Percentiles rank a stretch among this genome's conserved stretches.
Evolutionary conservation across 1,284 basidiomycete genomes (phyloP).

Genomic region (Ustilago cynodontis): DNA sequence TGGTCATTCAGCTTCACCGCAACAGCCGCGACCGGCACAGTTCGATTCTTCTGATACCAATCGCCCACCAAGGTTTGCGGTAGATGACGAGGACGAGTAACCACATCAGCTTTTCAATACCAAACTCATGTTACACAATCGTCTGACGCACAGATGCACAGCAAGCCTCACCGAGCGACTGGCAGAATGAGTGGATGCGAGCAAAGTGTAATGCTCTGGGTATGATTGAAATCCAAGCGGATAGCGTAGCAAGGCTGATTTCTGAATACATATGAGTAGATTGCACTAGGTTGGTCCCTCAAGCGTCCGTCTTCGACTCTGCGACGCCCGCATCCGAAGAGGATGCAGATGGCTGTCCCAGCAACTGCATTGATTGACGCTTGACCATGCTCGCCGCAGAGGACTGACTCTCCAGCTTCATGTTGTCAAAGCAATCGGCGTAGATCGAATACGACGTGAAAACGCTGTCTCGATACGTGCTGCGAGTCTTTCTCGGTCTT

Average conservation of each 20-base stretch:
- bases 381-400: slow-evolving; percentile 53
- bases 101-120: slow-evolving; percentile 2
- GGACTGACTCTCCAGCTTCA: slow-evolving; percentile 50
- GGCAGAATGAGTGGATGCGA: background rate
- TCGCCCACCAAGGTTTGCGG: slow-evolving; percentile 38
- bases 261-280: background rate
- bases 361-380: slow-evolving; percentile 39
- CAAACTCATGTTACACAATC: background rate
- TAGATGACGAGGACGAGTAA: slow-evolving; percentile 35
- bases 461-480: slow-evolving; percentile 50
- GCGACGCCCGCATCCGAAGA: background rate
- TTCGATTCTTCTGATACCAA: slow-evolving; percentile 15
- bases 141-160: background rate
- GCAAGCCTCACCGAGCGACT: background rate
- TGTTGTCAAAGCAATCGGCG: slow-evolving; percentile 52
- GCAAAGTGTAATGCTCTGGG: slow-evolving; percentile 4
- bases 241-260: background rate
- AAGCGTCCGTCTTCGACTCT: slow-evolving; percentile 14
- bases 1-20: slow-evolving; percentile 4
- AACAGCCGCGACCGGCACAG: slow-evolving; percentile 1
- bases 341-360: slow-evolving; percentile 9
- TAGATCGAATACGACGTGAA: slow-evolving; percentile 58
- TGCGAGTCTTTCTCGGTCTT: slow-evolving; percentile 29
- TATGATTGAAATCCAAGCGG: slow-evolving; percentile 18
- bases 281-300: background rate